Evolutionary conservation across 2,329 filamentous ascomycete species (phyloP), one percentile per base, ranked within the genome.

Genomic region (Zymoseptoria brevis): DNA sequence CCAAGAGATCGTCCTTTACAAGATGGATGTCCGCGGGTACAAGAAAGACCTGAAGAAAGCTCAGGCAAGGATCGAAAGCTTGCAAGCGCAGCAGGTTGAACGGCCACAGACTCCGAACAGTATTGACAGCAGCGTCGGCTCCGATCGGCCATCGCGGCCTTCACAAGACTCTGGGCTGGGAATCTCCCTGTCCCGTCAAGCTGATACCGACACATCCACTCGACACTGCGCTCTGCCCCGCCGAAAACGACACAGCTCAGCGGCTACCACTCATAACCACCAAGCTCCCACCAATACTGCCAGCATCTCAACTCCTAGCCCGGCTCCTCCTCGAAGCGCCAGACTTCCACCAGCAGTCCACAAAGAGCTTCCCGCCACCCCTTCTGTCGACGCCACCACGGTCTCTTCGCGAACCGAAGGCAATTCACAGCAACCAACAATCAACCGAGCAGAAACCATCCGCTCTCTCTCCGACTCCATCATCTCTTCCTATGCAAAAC

Each of bases 1-100:
- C 35, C 67, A 74, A n/a, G 77, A 80, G 53, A 79, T 79, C 57
- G 74, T 79, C 22, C 72, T 77, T 54, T 79, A 78, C 69, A 80
- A 79, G 64, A 72, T 79, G 29, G 78, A 81, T 56, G 72, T 79
- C 56, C 74, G 73, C 55, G 75, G 75, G 16, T 80, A 79, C 68
- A 77, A 75, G 62, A 72, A 73, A 55, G 71, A 74, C 30, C 63
- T 74, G 16, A 68, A 64, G 59, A 66, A 60, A 7, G 69, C 68
- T 4, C 64, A 68, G 16, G 65, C 67, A 5, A 66, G 70, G 54
- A 68, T 75, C 48, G 63, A 68, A 26, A 60, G 61, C 7, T 58
- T 73, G 30, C 66, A 70, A 19, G 13, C 24, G 29, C 45, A n/a
- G 24, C 16, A 8, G 8, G 22, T 24, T 24, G 48, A 53, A 13